A percentile compares a stretch with the other conserved stretches of the same genome.
Conservation (phyloP, 306 rosid species). For the Pyrus betulifolia region DNA sequence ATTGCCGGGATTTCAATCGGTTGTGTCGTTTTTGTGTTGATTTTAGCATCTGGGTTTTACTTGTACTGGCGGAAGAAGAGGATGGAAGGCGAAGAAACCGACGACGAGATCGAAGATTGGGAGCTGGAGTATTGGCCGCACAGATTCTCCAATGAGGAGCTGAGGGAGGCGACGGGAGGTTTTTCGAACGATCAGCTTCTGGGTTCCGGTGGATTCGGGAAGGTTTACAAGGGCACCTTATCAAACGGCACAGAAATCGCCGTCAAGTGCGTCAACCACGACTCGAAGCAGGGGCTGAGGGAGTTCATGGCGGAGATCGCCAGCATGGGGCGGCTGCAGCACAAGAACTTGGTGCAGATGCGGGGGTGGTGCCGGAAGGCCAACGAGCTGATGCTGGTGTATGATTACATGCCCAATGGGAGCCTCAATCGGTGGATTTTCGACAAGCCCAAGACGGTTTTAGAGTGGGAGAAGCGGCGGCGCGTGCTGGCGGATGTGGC, state of each 20-base stretch:
- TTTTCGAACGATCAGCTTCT: conserved; percentile 43
- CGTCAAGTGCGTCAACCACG: conserved; percentile 83
- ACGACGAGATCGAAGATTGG: conserved; percentile 88
- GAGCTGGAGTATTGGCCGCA: conserved; percentile 89
- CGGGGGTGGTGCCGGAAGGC: conserved; percentile 89
- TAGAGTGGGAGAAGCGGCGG: conserved; percentile 56
- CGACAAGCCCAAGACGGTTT: conserved; percentile 31
- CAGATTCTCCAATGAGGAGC: conserved; percentile 67
- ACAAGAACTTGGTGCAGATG: conserved; percentile 80
- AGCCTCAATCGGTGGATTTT: conserved; percentile 79
- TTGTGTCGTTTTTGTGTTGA: conserved; percentile 25
- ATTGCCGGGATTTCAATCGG: conserved; percentile 51
- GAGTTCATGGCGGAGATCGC: conserved; percentile 97
- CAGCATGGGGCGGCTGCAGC: conserved; percentile 87
- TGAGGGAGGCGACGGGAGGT: conserved; percentile 42
- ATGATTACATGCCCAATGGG: conserved; percentile 86
- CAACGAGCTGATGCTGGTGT: conserved; percentile 66
- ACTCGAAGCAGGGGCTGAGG: conserved; percentile 80
- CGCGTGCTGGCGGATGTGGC: conserved; percentile 72
- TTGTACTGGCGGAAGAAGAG: conserved; percentile 41
- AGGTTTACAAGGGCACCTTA: conserved; percentile 56
- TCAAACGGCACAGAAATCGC: conserved; percentile 55
- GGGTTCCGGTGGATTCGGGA: conserved; percentile 86
- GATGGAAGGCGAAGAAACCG: conserved; percentile 41
- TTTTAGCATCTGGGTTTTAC: conserved; percentile 20